These are phyloP conservation scores for Microcyclosporella mali DNA, from an alignment of 2,329 filamentous ascomycete species.

Conservation along the genomic window DNA sequence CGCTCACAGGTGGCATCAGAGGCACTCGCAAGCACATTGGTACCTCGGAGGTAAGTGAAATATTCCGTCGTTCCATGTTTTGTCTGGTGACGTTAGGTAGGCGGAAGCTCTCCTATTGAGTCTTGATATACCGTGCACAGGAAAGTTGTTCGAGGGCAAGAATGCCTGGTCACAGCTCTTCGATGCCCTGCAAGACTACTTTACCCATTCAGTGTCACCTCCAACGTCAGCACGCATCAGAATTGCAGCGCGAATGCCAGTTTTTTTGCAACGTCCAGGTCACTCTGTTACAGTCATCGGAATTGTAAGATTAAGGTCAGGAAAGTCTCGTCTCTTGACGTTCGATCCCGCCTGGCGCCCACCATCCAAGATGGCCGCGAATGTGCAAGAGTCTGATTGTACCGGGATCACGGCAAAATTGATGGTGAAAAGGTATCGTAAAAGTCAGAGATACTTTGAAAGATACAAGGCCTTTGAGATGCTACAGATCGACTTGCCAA, in stretches of 20 bases:
- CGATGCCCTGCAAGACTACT: constrained; percentile 65
- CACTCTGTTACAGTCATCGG: constrained; percentile 89
- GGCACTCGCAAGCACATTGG: constrained; percentile 91
- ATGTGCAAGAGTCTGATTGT: constrained; percentile 35
- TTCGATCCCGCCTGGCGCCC: constrained; percentile 83
- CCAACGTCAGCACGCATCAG: constrained; percentile 53
- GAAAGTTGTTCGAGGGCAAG: constrained; percentile 49
- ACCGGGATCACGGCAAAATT: constrained; percentile 32
- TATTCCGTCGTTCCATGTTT: neutral
- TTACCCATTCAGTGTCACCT: constrained; percentile 39
- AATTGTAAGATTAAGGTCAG: constrained; percentile 62
- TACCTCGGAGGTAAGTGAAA: constrained; percentile 59
- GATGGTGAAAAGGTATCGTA: constrained; percentile 62
- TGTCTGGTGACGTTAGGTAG: constrained; percentile 2
- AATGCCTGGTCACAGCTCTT: constrained; percentile 53
- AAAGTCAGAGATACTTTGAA: constrained; percentile 60
- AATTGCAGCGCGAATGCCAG: constrained; percentile 64
- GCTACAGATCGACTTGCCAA: constrained; percentile 8
- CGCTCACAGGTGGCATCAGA: constrained; percentile 78
- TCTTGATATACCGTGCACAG: constrained; percentile 52
- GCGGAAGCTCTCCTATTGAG: constrained; percentile 71
- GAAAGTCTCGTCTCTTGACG: constrained; percentile 65
- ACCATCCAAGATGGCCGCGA: constrained; percentile 51
- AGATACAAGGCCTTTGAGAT: constrained; percentile 73
- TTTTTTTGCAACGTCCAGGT: constrained; percentile 84